These are phyloP conservation scores for Termitomyces sp. DNA, from an alignment of 768 basidiomycete genomes.

Conservation along the genomic window DNA sequence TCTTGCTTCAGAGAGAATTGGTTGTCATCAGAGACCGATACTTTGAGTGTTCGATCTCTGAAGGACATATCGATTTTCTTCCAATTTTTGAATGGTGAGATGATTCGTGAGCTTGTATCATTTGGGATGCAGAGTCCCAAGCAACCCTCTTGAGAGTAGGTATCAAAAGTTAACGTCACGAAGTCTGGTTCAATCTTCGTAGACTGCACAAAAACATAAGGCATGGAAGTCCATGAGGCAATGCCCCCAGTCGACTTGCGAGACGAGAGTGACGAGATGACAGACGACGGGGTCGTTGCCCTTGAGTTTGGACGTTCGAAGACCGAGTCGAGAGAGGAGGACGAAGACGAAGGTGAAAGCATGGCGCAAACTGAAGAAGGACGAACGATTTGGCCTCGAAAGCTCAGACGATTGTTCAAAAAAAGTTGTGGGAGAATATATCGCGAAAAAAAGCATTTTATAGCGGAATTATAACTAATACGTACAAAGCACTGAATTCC, in stretches of 20 bases:
- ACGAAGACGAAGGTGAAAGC: constrained; percentile 26
- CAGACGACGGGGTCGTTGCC: constrained; percentile 30
- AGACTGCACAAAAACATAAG: constrained; percentile 22
- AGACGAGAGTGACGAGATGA: constrained; percentile 3
- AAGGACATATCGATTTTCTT: neutral
- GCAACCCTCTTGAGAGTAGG: constrained; percentile 25
- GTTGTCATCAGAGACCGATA: neutral
- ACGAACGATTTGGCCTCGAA: neutral
- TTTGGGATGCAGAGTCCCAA: constrained; percentile 20
- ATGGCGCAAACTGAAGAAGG: constrained; percentile 2
- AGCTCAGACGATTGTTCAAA: neutral
- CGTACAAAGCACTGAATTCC: constrained; percentile 17
- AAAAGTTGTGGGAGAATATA: constrained; percentile 4
- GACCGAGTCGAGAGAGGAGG: constrained; percentile 29
- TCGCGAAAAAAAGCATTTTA: constrained; percentile 22
- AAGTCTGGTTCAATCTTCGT: constrained; percentile 15
- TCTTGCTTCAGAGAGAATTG: neutral
- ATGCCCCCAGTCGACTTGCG: constrained; percentile 16
- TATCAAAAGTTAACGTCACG: constrained; percentile 28
- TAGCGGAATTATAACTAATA: constrained; percentile 19
- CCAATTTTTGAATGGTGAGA: neutral
- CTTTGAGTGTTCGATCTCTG: neutral
- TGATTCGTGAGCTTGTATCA: neutral
- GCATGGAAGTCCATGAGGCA: constrained; percentile 12
- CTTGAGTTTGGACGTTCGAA: constrained; percentile 30